Percentiles rank a stretch among this genome's conserved stretches.
Conservation (phyloP, 106 monocot species). For the Iris macrosiphon region DNA sequence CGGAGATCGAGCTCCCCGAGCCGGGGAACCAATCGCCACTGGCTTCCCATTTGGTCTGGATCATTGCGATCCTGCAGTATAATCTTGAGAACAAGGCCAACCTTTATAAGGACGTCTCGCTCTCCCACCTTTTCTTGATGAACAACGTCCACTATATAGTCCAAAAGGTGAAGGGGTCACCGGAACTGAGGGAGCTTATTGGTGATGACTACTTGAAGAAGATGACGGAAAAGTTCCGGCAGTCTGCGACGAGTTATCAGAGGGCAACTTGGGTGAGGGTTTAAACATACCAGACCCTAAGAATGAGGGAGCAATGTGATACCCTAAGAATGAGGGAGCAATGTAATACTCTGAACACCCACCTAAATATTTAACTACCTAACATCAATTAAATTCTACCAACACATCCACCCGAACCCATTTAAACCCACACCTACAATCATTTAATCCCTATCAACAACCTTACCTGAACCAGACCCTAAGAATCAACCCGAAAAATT, state of each 20-base stretch:
- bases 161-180: slow-evolving; percentile 66
- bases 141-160: slow-evolving; percentile 95
- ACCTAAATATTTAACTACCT: no score
- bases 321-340: no score
- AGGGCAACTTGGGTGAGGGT: slow-evolving; percentile 74
- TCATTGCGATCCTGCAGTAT: slow-evolving; percentile 55
- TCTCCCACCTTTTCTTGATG: slow-evolving; percentile 76
- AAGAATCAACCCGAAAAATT: no score
- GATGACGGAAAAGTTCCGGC: slow-evolving; percentile 55
- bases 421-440: no score
- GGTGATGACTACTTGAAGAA: slow-evolving; percentile 63
- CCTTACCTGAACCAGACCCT: no score
- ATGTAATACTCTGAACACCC: no score
- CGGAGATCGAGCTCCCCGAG: slow-evolving; percentile 47
- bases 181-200: slow-evolving; percentile 60
- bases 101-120: slow-evolving; percentile 59
- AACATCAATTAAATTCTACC: no score
- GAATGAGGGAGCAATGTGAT: no score
- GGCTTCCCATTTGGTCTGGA: slow-evolving; percentile 65
- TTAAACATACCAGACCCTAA: no score
- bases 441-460: no score
- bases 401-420: no score
- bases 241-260: slow-evolving; percentile 72
- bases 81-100: slow-evolving; percentile 68
- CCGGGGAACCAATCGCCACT: slow-evolving; percentile 38